Percentiles rank a stretch among this genome's conserved stretches.
phyloP scores from a whole-genome alignment of 768 basidiomycete species.

The Hirschioporus abietinus region DNA sequence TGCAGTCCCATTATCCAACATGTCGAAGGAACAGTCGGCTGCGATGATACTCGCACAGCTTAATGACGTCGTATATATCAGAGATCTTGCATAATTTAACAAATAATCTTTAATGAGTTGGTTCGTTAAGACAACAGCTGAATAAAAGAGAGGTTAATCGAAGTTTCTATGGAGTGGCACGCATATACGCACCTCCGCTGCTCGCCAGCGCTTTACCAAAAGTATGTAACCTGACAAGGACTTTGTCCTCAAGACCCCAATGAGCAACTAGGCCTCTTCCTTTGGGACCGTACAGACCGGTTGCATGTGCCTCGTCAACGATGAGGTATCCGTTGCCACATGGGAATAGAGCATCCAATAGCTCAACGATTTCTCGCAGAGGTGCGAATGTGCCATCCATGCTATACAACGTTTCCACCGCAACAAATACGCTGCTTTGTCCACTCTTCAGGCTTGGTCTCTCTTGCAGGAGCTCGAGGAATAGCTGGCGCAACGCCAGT shows the following conservation, averaged over 20 bases:
- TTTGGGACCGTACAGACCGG: slow-evolving; percentile 77
- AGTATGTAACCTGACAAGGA: slow-evolving; percentile 79
- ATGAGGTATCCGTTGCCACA: slow-evolving; percentile 63
- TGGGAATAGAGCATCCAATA: slow-evolving; percentile 58
- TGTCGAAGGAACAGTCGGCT: slow-evolving; percentile 71
- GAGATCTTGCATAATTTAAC: slow-evolving; percentile 84
- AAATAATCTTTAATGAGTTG: slow-evolving; percentile 75
- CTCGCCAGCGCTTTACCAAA: slow-evolving; percentile 90
- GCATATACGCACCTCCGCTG: slow-evolving; percentile 64
- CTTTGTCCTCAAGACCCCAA: slow-evolving; percentile 63
- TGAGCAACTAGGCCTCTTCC: slow-evolving; percentile 72
- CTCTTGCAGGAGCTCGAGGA: slow-evolving; percentile 37
- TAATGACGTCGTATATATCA: slow-evolving; percentile 89
- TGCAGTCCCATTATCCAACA: slow-evolving; percentile 65
- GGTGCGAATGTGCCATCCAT: slow-evolving; percentile 96
- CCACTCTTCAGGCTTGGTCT: slow-evolving; percentile 34
- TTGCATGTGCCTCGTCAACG: slow-evolving; percentile 93
- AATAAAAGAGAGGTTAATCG: not conserved
- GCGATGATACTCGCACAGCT: slow-evolving; percentile 73
- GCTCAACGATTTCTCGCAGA: slow-evolving; percentile 55
- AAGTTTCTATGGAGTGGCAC: slow-evolving; percentile 4
- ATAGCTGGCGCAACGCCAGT: slow-evolving; percentile 35
- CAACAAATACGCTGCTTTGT: slow-evolving; percentile 58
- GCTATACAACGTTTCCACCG: slow-evolving; percentile 86
- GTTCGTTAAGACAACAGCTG: slow-evolving; percentile 74